Evolutionary conservation across 2,329 filamentous ascomycete genomes (phyloP).

Genomic region (Penicillium sp.): DNA sequence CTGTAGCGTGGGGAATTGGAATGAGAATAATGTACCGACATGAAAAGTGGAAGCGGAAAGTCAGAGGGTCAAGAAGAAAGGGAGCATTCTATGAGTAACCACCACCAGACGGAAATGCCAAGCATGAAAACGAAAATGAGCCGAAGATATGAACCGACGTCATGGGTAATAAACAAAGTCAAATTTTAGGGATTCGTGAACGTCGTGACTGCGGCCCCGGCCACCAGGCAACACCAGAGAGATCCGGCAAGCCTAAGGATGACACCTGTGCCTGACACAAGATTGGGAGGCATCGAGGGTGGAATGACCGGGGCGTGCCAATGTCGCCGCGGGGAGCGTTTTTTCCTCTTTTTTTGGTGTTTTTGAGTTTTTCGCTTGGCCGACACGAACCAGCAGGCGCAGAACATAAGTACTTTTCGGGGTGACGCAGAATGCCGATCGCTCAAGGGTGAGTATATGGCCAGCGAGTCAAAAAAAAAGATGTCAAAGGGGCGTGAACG

Average conservation of each 20-base stretch:
- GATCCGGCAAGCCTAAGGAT: constrained; percentile 14
- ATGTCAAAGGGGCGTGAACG: constrained; percentile 28
- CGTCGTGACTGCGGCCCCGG: constrained; percentile 35
- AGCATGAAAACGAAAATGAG: constrained; percentile 29
- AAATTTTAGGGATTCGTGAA: constrained; percentile 35
- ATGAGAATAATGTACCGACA: constrained; percentile 34
- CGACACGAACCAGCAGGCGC: constrained; percentile 28
- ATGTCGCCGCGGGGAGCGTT: constrained; percentile 31
- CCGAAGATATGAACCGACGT: constrained; percentile 31
- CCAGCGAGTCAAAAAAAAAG: constrained; percentile 19
- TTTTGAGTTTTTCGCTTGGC: constrained; percentile 28
- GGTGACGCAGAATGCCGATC: constrained; percentile 30
- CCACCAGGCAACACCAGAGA: constrained; percentile 11
- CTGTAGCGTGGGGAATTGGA: constrained; percentile 24
- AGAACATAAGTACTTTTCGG: constrained; percentile 36
- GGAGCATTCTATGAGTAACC: constrained; percentile 40
- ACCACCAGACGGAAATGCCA: constrained; percentile 39
- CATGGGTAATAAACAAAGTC: constrained; percentile 28
- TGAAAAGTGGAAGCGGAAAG: constrained; percentile 25
- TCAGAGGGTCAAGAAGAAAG: constrained; percentile 26
- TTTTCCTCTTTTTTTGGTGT: constrained; percentile 34
- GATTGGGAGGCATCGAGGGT: constrained; percentile 11
- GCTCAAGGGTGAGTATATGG: constrained; percentile 33
- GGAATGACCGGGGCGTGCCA: constrained; percentile 24
- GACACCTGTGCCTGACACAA: constrained; percentile 3